A percentile compares a stretch with the other conserved stretches of the same genome.
Conservation (phyloP, 306 rosid species). For the Gynostemma pentaphyllum region DNA sequence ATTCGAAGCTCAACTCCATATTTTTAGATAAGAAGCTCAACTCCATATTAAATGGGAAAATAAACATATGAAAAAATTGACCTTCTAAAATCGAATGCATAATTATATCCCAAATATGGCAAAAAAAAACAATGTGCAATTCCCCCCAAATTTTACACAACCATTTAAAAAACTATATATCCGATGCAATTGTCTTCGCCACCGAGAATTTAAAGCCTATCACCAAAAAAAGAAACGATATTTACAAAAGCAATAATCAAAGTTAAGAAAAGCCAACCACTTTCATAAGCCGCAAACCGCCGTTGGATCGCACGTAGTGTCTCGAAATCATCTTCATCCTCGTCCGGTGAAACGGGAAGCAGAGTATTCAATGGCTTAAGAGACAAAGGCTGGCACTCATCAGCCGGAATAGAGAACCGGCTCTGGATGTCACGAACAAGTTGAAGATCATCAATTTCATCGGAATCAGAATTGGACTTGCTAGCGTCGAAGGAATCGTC, state of each 20-base stretch:
- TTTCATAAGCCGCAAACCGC: conserved; percentile 39
- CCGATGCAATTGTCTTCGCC: not conserved
- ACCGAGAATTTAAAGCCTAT: not conserved
- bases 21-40: not conserved
- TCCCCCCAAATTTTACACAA: not conserved
- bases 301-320: conserved; percentile 42
- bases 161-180: not conserved
- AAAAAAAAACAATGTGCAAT: not conserved
- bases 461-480: conserved; percentile 14
- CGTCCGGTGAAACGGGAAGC: conserved; percentile 34
- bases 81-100: no score
- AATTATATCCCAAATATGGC: not conserved
- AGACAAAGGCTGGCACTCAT: conserved; percentile 13
- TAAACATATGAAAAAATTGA: no score
- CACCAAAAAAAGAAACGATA: not conserved
- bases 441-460: conserved; percentile 27
- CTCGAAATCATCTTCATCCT: conserved; percentile 56
- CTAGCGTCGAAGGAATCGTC: conserved; percentile 12
- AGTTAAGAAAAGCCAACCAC: conserved; percentile 23
- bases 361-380: conserved; percentile 21
- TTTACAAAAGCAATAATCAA: not conserved
- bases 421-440: conserved; percentile 34
- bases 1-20: not conserved
- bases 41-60: no score
- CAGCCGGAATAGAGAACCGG: conserved; percentile 26